These are phyloP conservation scores for Aspergillus novofumigatus DNA, from an alignment of 2,329 filamentous ascomycete species.

Conservation along the genomic window DNA sequence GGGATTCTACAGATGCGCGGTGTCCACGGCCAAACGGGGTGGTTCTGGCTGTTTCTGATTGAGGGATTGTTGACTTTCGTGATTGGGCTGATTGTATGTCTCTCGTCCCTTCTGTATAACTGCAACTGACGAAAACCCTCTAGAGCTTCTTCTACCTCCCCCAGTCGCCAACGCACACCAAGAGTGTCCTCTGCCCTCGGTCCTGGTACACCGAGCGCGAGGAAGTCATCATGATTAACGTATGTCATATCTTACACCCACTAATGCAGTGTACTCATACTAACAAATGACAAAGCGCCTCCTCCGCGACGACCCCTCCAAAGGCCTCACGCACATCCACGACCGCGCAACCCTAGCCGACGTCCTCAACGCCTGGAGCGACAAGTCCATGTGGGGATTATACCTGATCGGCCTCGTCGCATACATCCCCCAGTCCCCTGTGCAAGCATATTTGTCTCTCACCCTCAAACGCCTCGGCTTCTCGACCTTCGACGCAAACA, in stretches of 20 bases:
- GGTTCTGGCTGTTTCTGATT: slow-evolving; percentile 42
- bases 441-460: slow-evolving; percentile 51
- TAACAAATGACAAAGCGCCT: slow-evolving; percentile 20
- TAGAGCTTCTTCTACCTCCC: slow-evolving; percentile 27
- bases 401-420: slow-evolving; percentile 46
- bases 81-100: slow-evolving; percentile 33
- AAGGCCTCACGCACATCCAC: slow-evolving; percentile 46
- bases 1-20: slow-evolving; percentile 43
- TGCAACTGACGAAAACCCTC: slow-evolving; percentile 7
- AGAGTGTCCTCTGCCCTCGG: slow-evolving; percentile 16
- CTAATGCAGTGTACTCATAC: no score
- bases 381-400: slow-evolving; percentile 49
- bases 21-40: slow-evolving; percentile 38
- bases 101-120: no score
- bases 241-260: not conserved
- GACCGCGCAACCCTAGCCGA: slow-evolving; percentile 43
- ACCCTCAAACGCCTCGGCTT: slow-evolving; percentile 41
- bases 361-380: slow-evolving; percentile 44
- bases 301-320: slow-evolving; percentile 52
- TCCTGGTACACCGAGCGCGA: slow-evolving; percentile 26
- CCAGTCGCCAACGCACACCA: slow-evolving; percentile 25
- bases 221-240: slow-evolving; percentile 29
- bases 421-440: slow-evolving; percentile 47
- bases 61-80: slow-evolving; percentile 43
- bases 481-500: slow-evolving; percentile 28